A percentile compares a stretch with the other conserved stretches of the same genome.
phyloP scores from a whole-genome alignment of 2,329 filamentous ascomycete species.

The Phoma sp. region DNA sequence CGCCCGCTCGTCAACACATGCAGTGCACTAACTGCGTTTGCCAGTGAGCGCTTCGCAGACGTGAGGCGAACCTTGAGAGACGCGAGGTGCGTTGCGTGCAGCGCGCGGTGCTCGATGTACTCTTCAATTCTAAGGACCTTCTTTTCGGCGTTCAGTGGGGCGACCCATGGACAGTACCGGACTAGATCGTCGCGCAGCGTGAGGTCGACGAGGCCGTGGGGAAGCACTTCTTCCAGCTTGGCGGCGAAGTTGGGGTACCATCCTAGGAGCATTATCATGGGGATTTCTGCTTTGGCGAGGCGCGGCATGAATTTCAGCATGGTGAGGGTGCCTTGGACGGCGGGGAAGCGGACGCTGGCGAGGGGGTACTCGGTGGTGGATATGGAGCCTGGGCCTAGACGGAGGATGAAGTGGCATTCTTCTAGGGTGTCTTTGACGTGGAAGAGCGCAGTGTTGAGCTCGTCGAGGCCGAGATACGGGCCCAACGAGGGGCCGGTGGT shows the following conservation, averaged over 20 bases:
- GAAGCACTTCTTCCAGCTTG: slow-evolving; percentile 29
- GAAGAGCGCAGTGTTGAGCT: slow-evolving; percentile 29
- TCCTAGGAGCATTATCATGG: slow-evolving; percentile 33
- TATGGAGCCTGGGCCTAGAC: slow-evolving; percentile 28
- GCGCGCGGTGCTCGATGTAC: slow-evolving; percentile 23
- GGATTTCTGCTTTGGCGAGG: slow-evolving; percentile 24
- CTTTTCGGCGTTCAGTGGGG: slow-evolving; percentile 23
- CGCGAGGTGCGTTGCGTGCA: slow-evolving; percentile 23
- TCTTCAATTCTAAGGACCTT: slow-evolving; percentile 28
- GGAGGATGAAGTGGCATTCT: slow-evolving; percentile 26
- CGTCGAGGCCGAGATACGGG: slow-evolving; percentile 30
- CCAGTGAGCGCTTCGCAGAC: slow-evolving; percentile 23
- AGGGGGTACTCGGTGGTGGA: slow-evolving; percentile 25
- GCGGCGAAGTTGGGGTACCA: slow-evolving; percentile 30
- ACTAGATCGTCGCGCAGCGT: slow-evolving; percentile 33
- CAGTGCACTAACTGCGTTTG: slow-evolving; percentile 23
- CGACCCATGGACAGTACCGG: slow-evolving; percentile 29
- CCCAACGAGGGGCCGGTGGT: slow-evolving; percentile 14
- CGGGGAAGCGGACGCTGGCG: slow-evolving; percentile 26
- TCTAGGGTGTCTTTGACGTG: slow-evolving; percentile 27
- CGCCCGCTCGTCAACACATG: slow-evolving; percentile 11
- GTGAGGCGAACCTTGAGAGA: slow-evolving; percentile 25
- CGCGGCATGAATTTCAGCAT: slow-evolving; percentile 29
- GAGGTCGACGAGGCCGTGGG: slow-evolving; percentile 18
- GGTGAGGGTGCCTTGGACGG: slow-evolving; percentile 30